Base-by-base conservation (phyloP, 1,284 basidiomycete species). In the Ustilago crameri region DNA sequence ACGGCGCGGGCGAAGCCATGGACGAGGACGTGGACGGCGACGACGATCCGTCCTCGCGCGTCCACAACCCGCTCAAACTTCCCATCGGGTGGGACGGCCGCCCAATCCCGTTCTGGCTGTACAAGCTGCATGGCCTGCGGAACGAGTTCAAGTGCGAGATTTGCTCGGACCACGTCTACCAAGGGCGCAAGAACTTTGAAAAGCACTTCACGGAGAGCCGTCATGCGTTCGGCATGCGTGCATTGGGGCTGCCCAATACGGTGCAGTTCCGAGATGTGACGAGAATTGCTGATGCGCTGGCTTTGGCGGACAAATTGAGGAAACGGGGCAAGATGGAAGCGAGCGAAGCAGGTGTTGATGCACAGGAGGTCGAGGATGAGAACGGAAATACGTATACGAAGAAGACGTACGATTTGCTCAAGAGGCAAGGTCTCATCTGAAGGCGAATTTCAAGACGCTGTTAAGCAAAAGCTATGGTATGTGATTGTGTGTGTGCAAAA, bases 261-360 rank as follows among this genome's bases (percentile, higher is more conserved):
- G 95, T 95, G 83, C 96, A 99, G 85, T 99, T 98, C 87, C 93
- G 96, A 79, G 95, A 97, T 84, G 97, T 99, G 69, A 98, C 95
- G 20, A 89, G 91, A 51, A 99, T 99, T 73, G 91, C 93, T 77
- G 96, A 99, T 86, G 96, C 95, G 0, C 88, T 98, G 63, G 89
- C 93, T 45, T 48, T 82, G 26, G 76, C 78, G 2, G 81, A 82
- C 17, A 82, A 80, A 51, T 51, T 82, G 44, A 63, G 79, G 47
- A 69, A 59, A 52, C 76, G 78, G 56, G 69, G 74, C 5, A 76
- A 72, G 40, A 38, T 61, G 30, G 57, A 67, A 20, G 58, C 55
- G 27, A 40, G 49, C 1, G 71, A 76, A 20, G 76, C 75, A 12
- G 68, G 71, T 12, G 43, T 66, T 17, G 81, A 82, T 40, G 77